These are phyloP conservation scores for Xylaria digitata DNA, from an alignment of 2,329 filamentous ascomycete genomes.

Conservation along the genomic window DNA sequence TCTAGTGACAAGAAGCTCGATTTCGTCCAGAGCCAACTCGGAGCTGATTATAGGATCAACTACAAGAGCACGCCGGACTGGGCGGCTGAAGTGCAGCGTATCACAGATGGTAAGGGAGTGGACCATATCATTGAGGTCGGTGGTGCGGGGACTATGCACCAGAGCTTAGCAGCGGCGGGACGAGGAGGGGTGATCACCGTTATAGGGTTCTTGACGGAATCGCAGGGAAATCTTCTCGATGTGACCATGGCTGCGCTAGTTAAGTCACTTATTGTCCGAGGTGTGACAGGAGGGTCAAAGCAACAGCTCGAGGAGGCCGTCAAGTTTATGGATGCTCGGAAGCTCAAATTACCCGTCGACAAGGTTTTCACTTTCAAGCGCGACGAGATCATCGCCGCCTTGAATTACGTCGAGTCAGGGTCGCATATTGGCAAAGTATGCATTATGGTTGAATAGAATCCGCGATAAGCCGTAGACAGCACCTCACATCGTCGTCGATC, in stretches of 20 bases:
- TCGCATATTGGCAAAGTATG: constrained; percentile 54
- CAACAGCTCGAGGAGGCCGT: constrained; percentile 52
- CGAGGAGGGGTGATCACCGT: constrained; percentile 59
- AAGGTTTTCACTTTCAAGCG: constrained; percentile 50
- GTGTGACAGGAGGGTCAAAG: constrained; percentile 52
- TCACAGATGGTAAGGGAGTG: constrained; percentile 59
- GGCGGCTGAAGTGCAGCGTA: constrained; percentile 56
- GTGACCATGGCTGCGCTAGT: constrained; percentile 46
- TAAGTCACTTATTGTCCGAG: constrained; percentile 51
- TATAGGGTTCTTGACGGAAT: constrained; percentile 54
- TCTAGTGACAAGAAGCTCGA: constrained; percentile 62
- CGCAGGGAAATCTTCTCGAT: constrained; percentile 49
- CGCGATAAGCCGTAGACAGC: constrained; percentile 34
- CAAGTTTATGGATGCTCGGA: constrained; percentile 46
- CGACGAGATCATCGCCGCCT: constrained; percentile 45
- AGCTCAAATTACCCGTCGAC: constrained; percentile 49
- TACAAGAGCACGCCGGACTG: constrained; percentile 60
- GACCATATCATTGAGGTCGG: constrained; percentile 56
- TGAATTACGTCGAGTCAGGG: constrained; percentile 38
- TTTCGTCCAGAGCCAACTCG: constrained; percentile 50
- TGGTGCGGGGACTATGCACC: constrained; percentile 55
- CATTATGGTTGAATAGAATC: constrained; percentile 44
- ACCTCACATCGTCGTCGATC: constrained; percentile 44
- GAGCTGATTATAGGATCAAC: constrained; percentile 61
- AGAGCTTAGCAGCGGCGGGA: constrained; percentile 58